Base-by-base conservation (phyloP, 2,329 filamentous ascomycete species). In the Alternaria brassicae region DNA sequence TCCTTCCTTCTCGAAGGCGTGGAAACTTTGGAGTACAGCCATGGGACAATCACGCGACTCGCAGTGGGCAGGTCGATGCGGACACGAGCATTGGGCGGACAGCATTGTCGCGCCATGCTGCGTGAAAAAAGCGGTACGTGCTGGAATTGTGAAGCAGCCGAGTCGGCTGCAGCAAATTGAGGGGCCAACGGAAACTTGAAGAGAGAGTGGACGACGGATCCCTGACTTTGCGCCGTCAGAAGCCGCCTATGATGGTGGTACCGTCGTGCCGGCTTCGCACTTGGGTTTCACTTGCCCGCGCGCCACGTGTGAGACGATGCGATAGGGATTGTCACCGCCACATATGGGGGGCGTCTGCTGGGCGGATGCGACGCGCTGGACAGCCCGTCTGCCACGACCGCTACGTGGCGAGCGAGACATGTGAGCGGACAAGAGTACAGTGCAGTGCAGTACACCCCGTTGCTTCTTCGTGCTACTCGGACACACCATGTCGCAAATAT, bases 1-100 rank as follows among this genome's bases (percentile, higher is more conserved):
- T 51, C 57, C 62, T 63, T 56, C 56, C 68, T 76, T 73, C 71
- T 72, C 67, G 71, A 74, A 71, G 61, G 25, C 58, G 53, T 60
- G 60, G 62, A 61, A 65, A 66, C 55, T 49, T 34, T 30, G 36
- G 37, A 12, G 37, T 15, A 15, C 12, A 8, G 37, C 19, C 19
- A 40, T 53, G 56, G 53, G 23, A 56, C 54, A 58, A 60, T 73
- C 72, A 74, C 69, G 67, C 71, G 71, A 72, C 69, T 69, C 61
- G 53, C 39, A n/a, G 25, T 9, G 30, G 27, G 56, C 47, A 54
- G 47, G 40, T 34, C 58, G 36, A 37, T 57, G 58, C 41, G 58
- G 53, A 53, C 49, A 45, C 48, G 48, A 25, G 48, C 55, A 51
- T n/a, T 50, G 36, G 55, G 30, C 25, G 44, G 27, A 27, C 25